phyloP scores from a whole-genome alignment of 352 stramenopile species.

The Phytophthora vignae region DNA sequence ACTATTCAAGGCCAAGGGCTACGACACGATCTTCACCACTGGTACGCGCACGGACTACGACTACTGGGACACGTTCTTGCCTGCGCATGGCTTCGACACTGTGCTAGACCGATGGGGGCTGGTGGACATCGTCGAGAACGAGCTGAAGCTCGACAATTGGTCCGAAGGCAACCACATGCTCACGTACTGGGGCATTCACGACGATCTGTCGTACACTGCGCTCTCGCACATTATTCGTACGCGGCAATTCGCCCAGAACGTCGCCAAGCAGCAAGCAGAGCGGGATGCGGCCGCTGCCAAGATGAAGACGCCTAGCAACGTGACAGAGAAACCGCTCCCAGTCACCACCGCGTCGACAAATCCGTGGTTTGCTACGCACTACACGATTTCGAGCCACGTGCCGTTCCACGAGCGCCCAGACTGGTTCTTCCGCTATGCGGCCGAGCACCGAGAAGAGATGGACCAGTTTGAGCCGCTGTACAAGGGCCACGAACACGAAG shows the following conservation, averaged over 20 bases:
- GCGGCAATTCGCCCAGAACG: constrained; percentile 32
- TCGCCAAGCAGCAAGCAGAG: constrained; percentile 34
- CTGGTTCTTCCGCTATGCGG: constrained; percentile 61
- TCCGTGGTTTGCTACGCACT: constrained; percentile 72
- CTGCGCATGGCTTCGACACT: constrained; percentile 64
- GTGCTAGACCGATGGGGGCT: constrained; percentile 52
- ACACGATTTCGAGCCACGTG: constrained; percentile 80
- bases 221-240: constrained; percentile 56
- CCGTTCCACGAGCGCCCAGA: constrained; percentile 66
- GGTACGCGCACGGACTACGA: constrained; percentile 67
- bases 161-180: constrained; percentile 61
- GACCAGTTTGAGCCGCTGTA: constrained; percentile 60
- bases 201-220: constrained; percentile 71
- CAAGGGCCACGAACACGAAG: constrained; percentile 44
- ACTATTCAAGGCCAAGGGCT: constrained; percentile 63
- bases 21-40: constrained; percentile 71
- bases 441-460: constrained; percentile 39
- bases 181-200: constrained; percentile 75
- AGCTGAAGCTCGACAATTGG: constrained; percentile 63
- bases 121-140: constrained; percentile 52
- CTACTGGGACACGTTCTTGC: constrained; percentile 67
- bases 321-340: constrained; percentile 19
- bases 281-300: constrained; percentile 22
- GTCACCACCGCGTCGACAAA: constrained; percentile 33
- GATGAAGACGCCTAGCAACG: constrained; percentile 7